A percentile compares a stretch with the other conserved stretches of the same genome.
phyloP scores from a whole-genome alignment of 768 basidiomycete genomes.

The Suillus bovinus region DNA sequence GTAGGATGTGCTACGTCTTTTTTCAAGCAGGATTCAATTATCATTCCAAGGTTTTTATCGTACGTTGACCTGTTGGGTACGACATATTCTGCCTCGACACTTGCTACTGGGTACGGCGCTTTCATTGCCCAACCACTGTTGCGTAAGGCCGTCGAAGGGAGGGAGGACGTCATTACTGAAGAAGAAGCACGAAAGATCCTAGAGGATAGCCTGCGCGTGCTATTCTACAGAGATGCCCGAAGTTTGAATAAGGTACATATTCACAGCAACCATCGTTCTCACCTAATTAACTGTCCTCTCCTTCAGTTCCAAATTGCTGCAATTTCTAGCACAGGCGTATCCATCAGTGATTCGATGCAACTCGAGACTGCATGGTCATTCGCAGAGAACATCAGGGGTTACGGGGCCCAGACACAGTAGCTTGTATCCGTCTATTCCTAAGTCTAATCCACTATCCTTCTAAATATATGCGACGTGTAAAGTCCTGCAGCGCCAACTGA shows the following conservation, averaged over 20 bases:
- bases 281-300: background rate
- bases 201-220: slow-evolving; percentile 85
- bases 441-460: background rate
- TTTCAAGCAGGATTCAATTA: background rate
- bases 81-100: slow-evolving; percentile 89
- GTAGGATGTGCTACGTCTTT: slow-evolving; percentile 42
- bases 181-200: slow-evolving; percentile 79
- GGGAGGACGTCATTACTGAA: slow-evolving; percentile 71
- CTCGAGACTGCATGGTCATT: slow-evolving; percentile 87
- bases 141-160: slow-evolving; percentile 86
- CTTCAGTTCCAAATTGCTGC: slow-evolving; percentile 92
- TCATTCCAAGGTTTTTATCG: slow-evolving; percentile 73
- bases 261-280: background rate
- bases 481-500: background rate
- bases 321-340: slow-evolving; percentile 73
- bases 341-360: slow-evolving; percentile 75
- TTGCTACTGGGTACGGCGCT: slow-evolving; percentile 93
- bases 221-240: slow-evolving; percentile 95
- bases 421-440: slow-evolving; percentile 9
- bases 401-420: slow-evolving; percentile 89
- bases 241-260: slow-evolving; percentile 86
- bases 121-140: slow-evolving; percentile 93
- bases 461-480: background rate
- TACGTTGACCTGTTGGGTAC: slow-evolving; percentile 97
- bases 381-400: slow-evolving; percentile 89